Base-by-base conservation (phyloP, 169 alveolate species). In the Plasmodium gonderi region DNA sequence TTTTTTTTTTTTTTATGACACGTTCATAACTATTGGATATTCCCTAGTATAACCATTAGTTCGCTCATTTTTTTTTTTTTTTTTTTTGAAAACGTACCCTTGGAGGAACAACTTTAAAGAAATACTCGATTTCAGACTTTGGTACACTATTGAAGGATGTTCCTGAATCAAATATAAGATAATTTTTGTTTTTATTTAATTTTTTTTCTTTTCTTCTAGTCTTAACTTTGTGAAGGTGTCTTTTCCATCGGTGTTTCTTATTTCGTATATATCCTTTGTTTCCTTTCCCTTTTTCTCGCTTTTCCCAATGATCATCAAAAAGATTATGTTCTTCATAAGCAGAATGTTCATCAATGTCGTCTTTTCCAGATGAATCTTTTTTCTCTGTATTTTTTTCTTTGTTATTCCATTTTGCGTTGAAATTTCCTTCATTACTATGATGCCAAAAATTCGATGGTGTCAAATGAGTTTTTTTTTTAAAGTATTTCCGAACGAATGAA, bases 141-240 rank as follows among this genome's bases (percentile, higher is more conserved):
- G 98, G 98, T 80, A 97, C 91, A 45, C 98, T 97, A 76, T 96
- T 97, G 83, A 96, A 97, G 77, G 97, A 94, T 0, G 98, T 97
- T 12, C 98, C 98, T n/a, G 98, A 96, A 79, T 97, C 98, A 47
- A 97, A 95, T 38, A 97, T 96, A 14, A 97, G 96, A 91, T 97
- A 97, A 45, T 96, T 95, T 26, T 96, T 91, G 9, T 95, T 91
- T 14, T 54, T 40, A 11, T 74, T 85, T 23, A 83, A 45, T 44
- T 72, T 72, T n/a, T 75, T 36, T 17, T 45, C 75, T 36, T 82
- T 31, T 8, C 51, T 8, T 9, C 49, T 11, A 3, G 14, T 23
- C 26, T 69, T 29, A 42, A 3, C 49, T 60, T 36, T 60, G 12
- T 36, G 17, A n/a, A 17, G 47, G 44, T 69, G 49, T 38, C 79